Base-by-base conservation (phyloP, 257 asterid species). In the Nemophila menziesii region DNA sequence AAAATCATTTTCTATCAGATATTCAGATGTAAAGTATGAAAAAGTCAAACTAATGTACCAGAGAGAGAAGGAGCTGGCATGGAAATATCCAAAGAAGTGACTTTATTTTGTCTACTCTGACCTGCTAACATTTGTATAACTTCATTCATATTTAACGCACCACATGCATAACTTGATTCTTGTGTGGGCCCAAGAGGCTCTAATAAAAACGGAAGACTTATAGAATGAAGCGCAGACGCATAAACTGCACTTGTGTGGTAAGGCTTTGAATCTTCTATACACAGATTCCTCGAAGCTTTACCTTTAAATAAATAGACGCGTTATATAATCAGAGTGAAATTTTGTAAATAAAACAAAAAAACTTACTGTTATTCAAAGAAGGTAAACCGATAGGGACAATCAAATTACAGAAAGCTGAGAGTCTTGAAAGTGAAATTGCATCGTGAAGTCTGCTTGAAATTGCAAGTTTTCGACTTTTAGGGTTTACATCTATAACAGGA, bases 221-320 rank as follows among this genome's bases (percentile, higher is more conserved):
- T 62, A 43, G 97, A 78, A 67, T 84, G 93, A 46, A 89, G 58
- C 20, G 92, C 92, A 56, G 97, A 75, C 18, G 97, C 95, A 68
- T 89, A 84, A 64, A 89, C 70, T 44, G 97, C 92, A 60, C 94
- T 83, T 12, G 90, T 63, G 79, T 89, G 86, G 58, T 78, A 89
- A 33, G 69, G 71, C 60, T 84, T 80, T 38, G 60, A 57, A 41
- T 87, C 95, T 20, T 80, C 70, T 62, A 83, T 51, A 51, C 46
- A 8, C 24, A 87, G 83, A 65, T 65, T 56, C 72, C 68, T 74
- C 43, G 95, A 59, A 62, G 72, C 56, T 64, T 67, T 70, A 59
- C 92, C 95, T 89, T 67, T 39, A 48, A 8, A 14, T 18, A 11
- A 39, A 2, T 12, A 39, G 21, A 39, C 1, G 44, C 20, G 11